A percentile compares a stretch with the other conserved stretches of the same genome.
Conservation (phyloP, 2,329 filamentous ascomycete genomes). For the Colletotrichum gloeosporioides region DNA sequence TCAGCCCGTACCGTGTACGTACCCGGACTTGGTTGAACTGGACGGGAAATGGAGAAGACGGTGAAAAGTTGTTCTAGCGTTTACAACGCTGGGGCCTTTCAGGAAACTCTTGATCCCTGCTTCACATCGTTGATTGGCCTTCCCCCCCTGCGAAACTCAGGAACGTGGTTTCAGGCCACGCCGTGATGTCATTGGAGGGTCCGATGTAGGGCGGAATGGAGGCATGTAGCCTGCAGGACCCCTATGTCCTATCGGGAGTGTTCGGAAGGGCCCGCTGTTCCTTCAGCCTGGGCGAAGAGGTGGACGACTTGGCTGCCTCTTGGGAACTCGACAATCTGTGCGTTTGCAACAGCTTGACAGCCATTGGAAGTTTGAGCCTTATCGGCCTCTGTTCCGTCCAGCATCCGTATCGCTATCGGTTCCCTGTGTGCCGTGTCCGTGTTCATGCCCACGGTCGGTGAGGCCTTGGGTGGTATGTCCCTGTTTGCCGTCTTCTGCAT, state of each 20-base stretch:
- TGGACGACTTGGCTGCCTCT: not conserved
- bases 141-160: slow-evolving; percentile 6
- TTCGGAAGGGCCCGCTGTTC: slow-evolving; percentile 20
- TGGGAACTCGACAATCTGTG: not conserved
- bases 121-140: slow-evolving; percentile 1
- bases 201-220: slow-evolving; percentile 12
- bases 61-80: slow-evolving; percentile 19
- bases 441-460: not conserved
- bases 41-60: not conserved
- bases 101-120: not conserved
- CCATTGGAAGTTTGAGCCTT: not conserved
- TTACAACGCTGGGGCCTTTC: not conserved
- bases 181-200: slow-evolving; percentile 22
- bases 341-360: slow-evolving; percentile 3
- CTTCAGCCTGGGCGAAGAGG: not conserved
- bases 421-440: not conserved
- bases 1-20: not conserved
- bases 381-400: not conserved
- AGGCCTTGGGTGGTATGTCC: not conserved
- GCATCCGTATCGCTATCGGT: not conserved
- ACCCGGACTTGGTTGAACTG: not conserved
- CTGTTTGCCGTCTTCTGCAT: not conserved
- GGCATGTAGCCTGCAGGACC: slow-evolving; percentile 21
- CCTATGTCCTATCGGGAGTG: slow-evolving; percentile 15
- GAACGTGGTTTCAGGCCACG: slow-evolving; percentile 17